Base-by-base conservation (phyloP, 2,329 filamentous ascomycete species). In the Aciculosporium take region DNA sequence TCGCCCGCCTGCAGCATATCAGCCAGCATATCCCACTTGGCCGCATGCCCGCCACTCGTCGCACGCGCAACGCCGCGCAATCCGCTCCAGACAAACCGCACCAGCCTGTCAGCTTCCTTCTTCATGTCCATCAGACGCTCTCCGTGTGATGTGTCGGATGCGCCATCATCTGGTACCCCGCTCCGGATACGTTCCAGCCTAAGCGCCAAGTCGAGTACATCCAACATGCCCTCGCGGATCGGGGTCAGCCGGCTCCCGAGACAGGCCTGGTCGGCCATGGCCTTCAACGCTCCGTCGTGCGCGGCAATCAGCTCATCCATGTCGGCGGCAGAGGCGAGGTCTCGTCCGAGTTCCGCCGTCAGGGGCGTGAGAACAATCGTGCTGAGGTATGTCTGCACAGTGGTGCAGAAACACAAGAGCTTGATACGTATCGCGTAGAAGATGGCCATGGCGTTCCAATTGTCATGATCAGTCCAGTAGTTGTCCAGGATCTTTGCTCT, bases 221-320 rank as follows among this genome's bases (percentile, higher is more conserved):
- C 76, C n/a, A 89, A 66, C 15, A 94, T 72, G 12, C 76, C 76
- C 43, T 83, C 74, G 42, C 76, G 71, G 28, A 95, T 82, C 0
- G 82, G 79, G 13, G 69, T 67, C 4, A 94, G 62, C 41, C 79
- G 80, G 13, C 68, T 62, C 0, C 80, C 76, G 0, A 93, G 70
- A 20, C 91, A 72, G 8, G 82, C 76, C 48, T 85, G 78, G 25
- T 77, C 72, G 42, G 79, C 65, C 9, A 91, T 62, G 2, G 69
- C 69, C 34, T 67, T 68, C 34, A 82, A 63, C 51, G 81, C 89
- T 0, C 59, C 56, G 4, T 72, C 62, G 55, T 94, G 87, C 1
- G 79, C 69, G 1, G 61, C 61, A 21, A 87, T 78, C 84, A 95
- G 93, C 21, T 72, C 72, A 54, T 95, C 86, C 8, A 95, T 76